Percentiles rank a stretch among this genome's conserved stretches.
Evolutionary conservation across 1,139 yeast species (phyloP).

Genomic region (Hanseniaspora uvarum): DNA sequence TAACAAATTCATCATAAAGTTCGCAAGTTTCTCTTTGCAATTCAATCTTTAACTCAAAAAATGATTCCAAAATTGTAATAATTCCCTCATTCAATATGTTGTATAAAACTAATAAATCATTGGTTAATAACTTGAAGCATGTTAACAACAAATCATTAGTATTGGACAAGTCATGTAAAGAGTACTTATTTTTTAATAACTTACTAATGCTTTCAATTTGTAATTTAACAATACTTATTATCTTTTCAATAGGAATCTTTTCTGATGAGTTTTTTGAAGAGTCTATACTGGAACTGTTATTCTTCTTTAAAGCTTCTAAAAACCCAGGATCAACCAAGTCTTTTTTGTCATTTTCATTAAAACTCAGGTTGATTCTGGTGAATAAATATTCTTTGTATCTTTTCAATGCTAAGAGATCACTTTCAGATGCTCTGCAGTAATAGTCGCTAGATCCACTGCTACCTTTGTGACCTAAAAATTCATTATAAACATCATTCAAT

Average conservation of each 20-base stretch:
- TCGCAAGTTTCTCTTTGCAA: constrained; percentile 83
- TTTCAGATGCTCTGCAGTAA: constrained; percentile 56
- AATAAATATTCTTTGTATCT: constrained; percentile 65
- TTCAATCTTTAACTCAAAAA: constrained; percentile 75
- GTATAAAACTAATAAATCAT: constrained; percentile 72
- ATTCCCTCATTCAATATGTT: constrained; percentile 92
- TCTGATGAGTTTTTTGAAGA: not conserved
- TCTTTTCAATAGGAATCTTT: constrained; percentile 19
- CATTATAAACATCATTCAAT: constrained; percentile 16
- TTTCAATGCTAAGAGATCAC: constrained; percentile 54
- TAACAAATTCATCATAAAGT: constrained; percentile 75
- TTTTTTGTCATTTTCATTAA: constrained; percentile 49
- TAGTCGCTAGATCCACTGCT: constrained; percentile 54
- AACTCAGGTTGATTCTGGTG: constrained; percentile 37
- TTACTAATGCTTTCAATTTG: constrained; percentile 74
- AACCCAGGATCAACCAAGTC: constrained; percentile 8
- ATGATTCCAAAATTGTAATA: constrained; percentile 81
- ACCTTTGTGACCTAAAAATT: constrained; percentile 17
- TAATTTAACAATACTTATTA: constrained; percentile 68
- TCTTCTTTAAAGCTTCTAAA: constrained; percentile 33
- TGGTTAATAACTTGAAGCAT: constrained; percentile 75
- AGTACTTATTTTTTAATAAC: constrained; percentile 62
- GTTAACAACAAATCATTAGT: constrained; percentile 75
- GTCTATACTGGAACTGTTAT: constrained; percentile 38
- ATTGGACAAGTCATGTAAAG: constrained; percentile 43